A percentile compares a stretch with the other conserved stretches of the same genome.
Conservation (phyloP, 805 yeast genomes). For the Novakomyces olei region DNA sequence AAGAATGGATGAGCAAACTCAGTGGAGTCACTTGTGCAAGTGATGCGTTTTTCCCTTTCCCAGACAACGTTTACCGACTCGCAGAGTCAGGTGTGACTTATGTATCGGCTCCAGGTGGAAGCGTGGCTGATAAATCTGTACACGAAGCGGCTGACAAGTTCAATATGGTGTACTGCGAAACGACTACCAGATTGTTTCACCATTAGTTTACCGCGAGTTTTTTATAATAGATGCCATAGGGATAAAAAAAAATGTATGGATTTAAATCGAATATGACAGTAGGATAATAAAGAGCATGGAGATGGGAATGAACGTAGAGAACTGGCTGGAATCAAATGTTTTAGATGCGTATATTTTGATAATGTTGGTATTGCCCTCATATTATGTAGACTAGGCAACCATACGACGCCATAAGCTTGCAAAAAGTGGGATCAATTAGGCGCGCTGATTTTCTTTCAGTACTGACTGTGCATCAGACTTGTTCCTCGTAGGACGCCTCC, state of each 20-base stretch:
- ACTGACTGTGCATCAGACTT: too few species aligned
- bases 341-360: too few species aligned
- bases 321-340: too few species aligned
- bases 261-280: too few species aligned
- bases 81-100: constrained; percentile 89
- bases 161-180: constrained; percentile 81
- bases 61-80: constrained; percentile 96
- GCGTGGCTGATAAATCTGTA: constrained; percentile 93
- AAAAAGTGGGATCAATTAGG: too few species aligned
- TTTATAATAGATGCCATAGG: neutral
- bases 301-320: too few species aligned
- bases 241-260: neutral
- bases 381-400: too few species aligned
- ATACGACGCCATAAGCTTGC: too few species aligned
- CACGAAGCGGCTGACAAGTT: constrained; percentile 85
- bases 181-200: constrained; percentile 94
- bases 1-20: constrained; percentile 65
- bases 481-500: too few species aligned
- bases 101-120: constrained; percentile 93
- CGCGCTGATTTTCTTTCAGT: too few species aligned
- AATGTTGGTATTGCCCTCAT: too few species aligned
- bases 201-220: constrained; percentile 29
- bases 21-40: constrained; percentile 78
- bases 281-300: too few species aligned
- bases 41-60: constrained; percentile 99